A percentile compares a stretch with the other conserved stretches of the same genome.
phyloP scores from a whole-genome alignment of 768 basidiomycete species.

The Lenzites betulinus region DNA sequence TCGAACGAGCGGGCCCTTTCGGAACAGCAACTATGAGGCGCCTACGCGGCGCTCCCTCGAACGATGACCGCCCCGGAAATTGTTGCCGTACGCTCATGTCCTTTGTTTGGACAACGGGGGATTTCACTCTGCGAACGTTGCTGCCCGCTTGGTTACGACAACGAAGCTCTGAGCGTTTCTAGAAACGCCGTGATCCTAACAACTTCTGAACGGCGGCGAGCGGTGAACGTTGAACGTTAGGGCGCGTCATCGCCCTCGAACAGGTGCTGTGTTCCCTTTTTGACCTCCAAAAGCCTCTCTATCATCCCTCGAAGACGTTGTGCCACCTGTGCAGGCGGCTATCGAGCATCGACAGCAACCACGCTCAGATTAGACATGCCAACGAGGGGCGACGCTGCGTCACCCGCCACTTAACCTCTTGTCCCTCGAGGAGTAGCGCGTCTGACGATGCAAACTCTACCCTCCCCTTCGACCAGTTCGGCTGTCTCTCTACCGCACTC shows the following conservation, averaged over 20 bases:
- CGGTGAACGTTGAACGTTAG: not conserved
- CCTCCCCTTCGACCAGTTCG: not conserved
- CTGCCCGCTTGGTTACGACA: not conserved
- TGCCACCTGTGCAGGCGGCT: not conserved
- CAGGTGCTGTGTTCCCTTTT: not conserved
- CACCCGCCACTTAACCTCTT: conserved; percentile 3
- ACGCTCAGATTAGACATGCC: conserved; percentile 2
- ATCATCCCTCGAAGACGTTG: not conserved
- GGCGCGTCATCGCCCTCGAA: not conserved
- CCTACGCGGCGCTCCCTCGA: not conserved
- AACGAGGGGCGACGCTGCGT: not conserved
- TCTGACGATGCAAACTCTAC: not conserved
- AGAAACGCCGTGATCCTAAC: not conserved
- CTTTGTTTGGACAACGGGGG: not conserved
- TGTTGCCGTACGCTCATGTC: not conserved
- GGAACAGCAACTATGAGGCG: not conserved
- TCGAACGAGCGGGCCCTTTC: not conserved
- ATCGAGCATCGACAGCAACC: not conserved
- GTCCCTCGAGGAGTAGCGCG: not conserved
- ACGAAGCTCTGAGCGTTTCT: not conserved
- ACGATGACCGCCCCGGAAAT: not conserved
- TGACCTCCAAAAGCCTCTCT: too few relatives aligned
- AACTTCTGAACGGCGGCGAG: not conserved
- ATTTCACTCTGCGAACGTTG: not conserved
- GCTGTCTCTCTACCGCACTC: not conserved